phyloP scores from a whole-genome alignment of 768 basidiomycete genomes.

The Pleurotus citrinopileatus region DNA sequence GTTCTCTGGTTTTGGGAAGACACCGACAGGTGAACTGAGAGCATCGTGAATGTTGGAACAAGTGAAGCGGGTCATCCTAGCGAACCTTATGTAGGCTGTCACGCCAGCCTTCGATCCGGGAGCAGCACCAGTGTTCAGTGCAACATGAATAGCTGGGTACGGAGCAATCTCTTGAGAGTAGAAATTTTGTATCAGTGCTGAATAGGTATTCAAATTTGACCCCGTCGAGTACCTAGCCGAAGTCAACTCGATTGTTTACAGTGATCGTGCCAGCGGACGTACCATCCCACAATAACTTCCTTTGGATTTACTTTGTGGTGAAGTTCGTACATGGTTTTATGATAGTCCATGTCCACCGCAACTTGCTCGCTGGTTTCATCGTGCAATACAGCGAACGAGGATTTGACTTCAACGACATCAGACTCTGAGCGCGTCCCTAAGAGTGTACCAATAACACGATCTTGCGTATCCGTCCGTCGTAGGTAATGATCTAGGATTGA shows the following conservation, averaged over 20 bases:
- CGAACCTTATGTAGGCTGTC: constrained; percentile 83
- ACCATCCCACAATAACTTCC: constrained; percentile 96
- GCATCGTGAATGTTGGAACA: constrained; percentile 13
- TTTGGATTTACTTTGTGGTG: constrained; percentile 81
- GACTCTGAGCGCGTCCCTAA: constrained; percentile 75
- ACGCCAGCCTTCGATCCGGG: constrained; percentile 66
- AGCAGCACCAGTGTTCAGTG: constrained; percentile 82
- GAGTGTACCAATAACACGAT: constrained; percentile 93
- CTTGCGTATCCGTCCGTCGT: constrained; percentile 75
- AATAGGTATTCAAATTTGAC: constrained; percentile 88
- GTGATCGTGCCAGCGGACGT: constrained; percentile 24
- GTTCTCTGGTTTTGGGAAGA: constrained; percentile 89
- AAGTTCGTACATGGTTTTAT: constrained; percentile 89
- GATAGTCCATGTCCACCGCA: constrained; percentile 96
- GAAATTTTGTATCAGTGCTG: constrained; percentile 96
- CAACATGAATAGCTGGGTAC: constrained; percentile 86
- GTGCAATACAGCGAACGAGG: constrained; percentile 90
- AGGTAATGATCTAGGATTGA: constrained; percentile 97
- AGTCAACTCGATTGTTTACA: background rate
- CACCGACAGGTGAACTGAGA: constrained; percentile 80
- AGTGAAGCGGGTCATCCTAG: constrained; percentile 3
- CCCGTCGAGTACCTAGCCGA: constrained; percentile 85
- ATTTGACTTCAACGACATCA: constrained; percentile 70
- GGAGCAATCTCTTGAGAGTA: constrained; percentile 91
- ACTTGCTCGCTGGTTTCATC: constrained; percentile 91